Evolutionary conservation across 257 asterid genomes (phyloP), one percentile per base, ranked within the genome.

Genomic region (Agastache rugosa): DNA sequence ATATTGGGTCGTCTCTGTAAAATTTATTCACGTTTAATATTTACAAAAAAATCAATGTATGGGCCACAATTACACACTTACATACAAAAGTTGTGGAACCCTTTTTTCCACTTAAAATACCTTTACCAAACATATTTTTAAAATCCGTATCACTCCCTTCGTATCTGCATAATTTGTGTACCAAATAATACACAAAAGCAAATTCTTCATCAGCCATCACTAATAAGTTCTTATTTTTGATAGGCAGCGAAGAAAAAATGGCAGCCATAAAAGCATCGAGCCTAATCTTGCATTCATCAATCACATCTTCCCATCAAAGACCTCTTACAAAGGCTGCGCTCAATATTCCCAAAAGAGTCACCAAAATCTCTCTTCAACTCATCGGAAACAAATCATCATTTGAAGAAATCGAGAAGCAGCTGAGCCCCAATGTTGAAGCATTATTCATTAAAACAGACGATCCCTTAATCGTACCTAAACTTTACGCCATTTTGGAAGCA

Each of bases 401-500:
- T 2, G 35, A 79, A 14, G 48, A 69, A 22, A n/a, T 50, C 0
- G 75, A 73, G 10, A 78, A 73, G n/a, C 67, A 69, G 16, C 23
- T 68, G 2, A 73, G 76, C 35, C 83, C 73, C 0, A 60, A 61
- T n/a, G 58, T 22, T 0, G 39, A 20, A 3, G 51, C 63, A 2
- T 25, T 66, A 2, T 25, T 66, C 12, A 27, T 58, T 54, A 22
- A 11, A 62, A 45, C 41, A 22, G 56, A 29, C 5, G 9, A 69
- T 70, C 75, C 75, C 1, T 1, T 79, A 64, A 79, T 77, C 3
- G 47, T 82, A 0, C 77, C 71, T 6, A 87, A 87, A 79, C 85
- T 90, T 14, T 79, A 86, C 35, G 89, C 87, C 3, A 80, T 87
- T 58, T 11, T 84, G 25, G 96, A 90, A 67, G 85, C 84, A 0